Evolutionary conservation across 2,329 filamentous ascomycete species (phyloP).

Genomic region (Ceratocystiopsis sp.): DNA sequence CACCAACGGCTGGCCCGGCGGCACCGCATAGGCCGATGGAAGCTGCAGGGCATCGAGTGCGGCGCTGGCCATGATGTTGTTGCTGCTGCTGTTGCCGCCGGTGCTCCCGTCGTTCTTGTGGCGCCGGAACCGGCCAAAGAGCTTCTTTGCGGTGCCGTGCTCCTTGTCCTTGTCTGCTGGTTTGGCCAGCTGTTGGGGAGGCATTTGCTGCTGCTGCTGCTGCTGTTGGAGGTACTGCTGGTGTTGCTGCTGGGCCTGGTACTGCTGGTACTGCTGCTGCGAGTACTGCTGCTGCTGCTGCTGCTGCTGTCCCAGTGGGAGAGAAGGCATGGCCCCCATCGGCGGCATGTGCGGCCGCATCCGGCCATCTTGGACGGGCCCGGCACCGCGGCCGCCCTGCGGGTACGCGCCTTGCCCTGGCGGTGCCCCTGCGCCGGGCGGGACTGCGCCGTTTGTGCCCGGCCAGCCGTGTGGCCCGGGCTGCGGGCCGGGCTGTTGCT

Average conservation of each 20-base stretch:
- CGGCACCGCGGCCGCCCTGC: too few relatives aligned
- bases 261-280: conserved; percentile 4
- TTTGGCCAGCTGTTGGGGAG: background rate
- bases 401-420: background rate
- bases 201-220: background rate
- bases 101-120: conserved; percentile 4
- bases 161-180: conserved; percentile 9
- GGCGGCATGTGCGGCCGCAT: too few relatives aligned
- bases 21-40: conserved; percentile 2
- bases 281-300: background rate
- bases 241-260: background rate
- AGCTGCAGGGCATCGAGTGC: conserved; percentile 13
- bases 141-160: conserved; percentile 11
- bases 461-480: too few relatives aligned
- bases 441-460: too few relatives aligned
- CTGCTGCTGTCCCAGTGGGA: too few relatives aligned
- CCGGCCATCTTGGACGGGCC: too few relatives aligned
- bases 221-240: conserved; percentile 1
- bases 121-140: conserved; percentile 7
- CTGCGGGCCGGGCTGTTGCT: too few relatives aligned
- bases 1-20: conserved; percentile 1
- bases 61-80: conserved; percentile 8
- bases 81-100: background rate
- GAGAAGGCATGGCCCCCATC: too few relatives aligned
- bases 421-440: background rate